Percentiles rank a stretch among this genome's conserved stretches.
These are phyloP conservation scores for Exophiala sideris DNA, from an alignment of 2,329 filamentous ascomycete species.

Conservation along the genomic window DNA sequence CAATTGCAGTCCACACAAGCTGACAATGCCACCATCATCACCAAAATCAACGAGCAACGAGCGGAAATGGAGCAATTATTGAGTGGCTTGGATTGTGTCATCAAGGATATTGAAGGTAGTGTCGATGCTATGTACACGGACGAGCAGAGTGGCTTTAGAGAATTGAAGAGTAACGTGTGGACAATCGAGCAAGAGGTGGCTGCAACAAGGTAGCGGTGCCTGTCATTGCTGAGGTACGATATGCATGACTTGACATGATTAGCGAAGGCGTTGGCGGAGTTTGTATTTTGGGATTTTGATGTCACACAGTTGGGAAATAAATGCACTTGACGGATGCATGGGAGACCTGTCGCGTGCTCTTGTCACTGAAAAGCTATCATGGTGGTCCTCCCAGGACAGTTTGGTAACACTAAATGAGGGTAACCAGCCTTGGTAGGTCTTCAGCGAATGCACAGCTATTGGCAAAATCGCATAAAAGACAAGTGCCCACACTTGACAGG, in stretches of 20 bases:
- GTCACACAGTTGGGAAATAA: too few species aligned
- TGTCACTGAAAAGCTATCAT: too few species aligned
- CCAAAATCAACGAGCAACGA: conserved; percentile 52
- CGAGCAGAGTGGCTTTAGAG: conserved; percentile 29
- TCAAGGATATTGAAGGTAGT: conserved; percentile 55
- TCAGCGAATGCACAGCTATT: too few species aligned
- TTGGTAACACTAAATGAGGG: too few species aligned
- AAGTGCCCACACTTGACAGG: too few species aligned
- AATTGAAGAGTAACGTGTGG: conserved; percentile 41
- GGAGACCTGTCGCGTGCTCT: too few species aligned
- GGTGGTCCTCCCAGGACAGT: too few species aligned
- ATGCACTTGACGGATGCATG: too few species aligned
- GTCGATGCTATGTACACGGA: conserved; percentile 40
- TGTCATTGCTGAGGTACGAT: neutral
- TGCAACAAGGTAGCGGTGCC: conserved; percentile 22
- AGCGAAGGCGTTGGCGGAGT: conserved; percentile 21
- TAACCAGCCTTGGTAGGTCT: too few species aligned
- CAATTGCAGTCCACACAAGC: conserved; percentile 50
- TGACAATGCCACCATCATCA: conserved; percentile 53
- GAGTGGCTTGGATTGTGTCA: conserved; percentile 52
- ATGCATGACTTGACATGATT: conserved; percentile 8
- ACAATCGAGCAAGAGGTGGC: conserved; percentile 44
- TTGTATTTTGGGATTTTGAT: neutral
- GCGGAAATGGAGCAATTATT: conserved; percentile 57
- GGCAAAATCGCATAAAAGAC: too few species aligned